A percentile compares a stretch with the other conserved stretches of the same genome.
These are phyloP conservation scores for Cyberlindnera mississippiensis DNA, from an alignment of 805 yeast genomes.

Conservation along the genomic window DNA sequence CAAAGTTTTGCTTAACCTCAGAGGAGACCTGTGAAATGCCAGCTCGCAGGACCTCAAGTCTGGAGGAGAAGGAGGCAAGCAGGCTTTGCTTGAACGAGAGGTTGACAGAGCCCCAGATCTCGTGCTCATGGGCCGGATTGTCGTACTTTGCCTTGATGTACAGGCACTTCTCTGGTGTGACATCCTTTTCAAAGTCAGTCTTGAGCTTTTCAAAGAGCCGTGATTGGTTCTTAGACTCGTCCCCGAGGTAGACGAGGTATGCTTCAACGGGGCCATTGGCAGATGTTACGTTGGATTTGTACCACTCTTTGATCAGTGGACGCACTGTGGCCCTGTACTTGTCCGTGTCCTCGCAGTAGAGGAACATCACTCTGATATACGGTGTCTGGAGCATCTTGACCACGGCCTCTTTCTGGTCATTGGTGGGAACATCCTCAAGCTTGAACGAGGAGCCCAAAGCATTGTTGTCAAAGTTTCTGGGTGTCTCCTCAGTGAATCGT, in stretches of 20 bases:
- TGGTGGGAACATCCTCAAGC: neutral
- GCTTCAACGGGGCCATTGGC: conserved; percentile 51
- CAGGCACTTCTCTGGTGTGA: conserved; percentile 30
- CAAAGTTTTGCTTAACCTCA: conserved; percentile 1
- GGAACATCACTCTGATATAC: conserved; percentile 63
- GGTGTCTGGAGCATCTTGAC: conserved; percentile 32
- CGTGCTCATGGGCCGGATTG: conserved; percentile 36
- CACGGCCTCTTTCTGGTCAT: conserved; percentile 1
- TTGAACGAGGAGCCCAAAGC: neutral
- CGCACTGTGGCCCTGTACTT: conserved; percentile 75
- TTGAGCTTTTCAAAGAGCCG: conserved; percentile 52
- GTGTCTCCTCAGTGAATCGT: conserved; percentile 53
- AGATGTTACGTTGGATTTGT: conserved; percentile 38
- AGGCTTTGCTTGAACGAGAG: conserved; percentile 45
- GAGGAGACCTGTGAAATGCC: conserved; percentile 1
- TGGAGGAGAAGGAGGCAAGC: conserved; percentile 48
- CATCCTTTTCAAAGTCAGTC: conserved; percentile 40
- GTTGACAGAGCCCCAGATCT: conserved; percentile 46
- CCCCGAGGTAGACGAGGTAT: conserved; percentile 50
- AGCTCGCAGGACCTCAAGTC: conserved; percentile 29
- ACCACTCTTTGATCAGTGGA: conserved; percentile 82
- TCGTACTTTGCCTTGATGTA: conserved; percentile 30
- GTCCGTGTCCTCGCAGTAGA: conserved; percentile 64
- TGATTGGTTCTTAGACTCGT: conserved; percentile 40
- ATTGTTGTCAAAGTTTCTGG: conserved; percentile 29